These are phyloP conservation scores for Backusella westeae DNA, from an alignment of 192 early-diverging fungal genomes.

Conservation along the genomic window DNA sequence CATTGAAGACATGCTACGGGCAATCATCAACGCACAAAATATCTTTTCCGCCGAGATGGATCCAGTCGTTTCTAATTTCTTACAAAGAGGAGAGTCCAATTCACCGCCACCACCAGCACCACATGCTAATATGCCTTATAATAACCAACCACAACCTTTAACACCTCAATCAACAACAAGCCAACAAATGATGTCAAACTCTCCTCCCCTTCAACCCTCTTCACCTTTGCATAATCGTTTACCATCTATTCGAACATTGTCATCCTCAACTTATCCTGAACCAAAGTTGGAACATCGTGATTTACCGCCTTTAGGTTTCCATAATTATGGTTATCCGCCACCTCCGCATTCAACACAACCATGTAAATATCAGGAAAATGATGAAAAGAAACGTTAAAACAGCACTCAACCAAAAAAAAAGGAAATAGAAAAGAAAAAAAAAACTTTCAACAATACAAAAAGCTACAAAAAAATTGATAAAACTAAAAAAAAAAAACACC, in stretches of 20 bases:
- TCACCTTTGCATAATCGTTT: constrained; percentile 15
- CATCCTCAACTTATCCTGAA: constrained; percentile 1
- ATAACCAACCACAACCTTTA: background rate
- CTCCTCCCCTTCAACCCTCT: background rate
- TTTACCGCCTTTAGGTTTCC: constrained; percentile 13
- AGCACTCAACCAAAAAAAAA: background rate
- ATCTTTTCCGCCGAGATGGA: constrained; percentile 16
- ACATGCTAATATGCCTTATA: background rate
- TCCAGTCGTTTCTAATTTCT: constrained; percentile 20
- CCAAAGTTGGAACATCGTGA: constrained; percentile 10
- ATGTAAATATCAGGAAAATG: constrained; percentile 10
- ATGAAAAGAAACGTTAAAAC: constrained; percentile 16
- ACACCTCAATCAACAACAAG: background rate
- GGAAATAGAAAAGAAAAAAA: background rate
- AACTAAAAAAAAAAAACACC: background rate
- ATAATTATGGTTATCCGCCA: background rate
- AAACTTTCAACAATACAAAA: background rate
- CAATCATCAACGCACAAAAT: constrained; percentile 27
- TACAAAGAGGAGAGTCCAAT: constrained; percentile 2
- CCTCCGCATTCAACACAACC: background rate
- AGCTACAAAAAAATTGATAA: background rate
- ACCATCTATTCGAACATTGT: constrained; percentile 25
- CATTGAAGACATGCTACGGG: constrained; percentile 39
- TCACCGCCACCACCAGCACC: background rate
- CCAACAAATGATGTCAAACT: background rate